Evolutionary conservation across 305 asterid genomes (phyloP).

Genomic region (Fraxinus sp.): DNA sequence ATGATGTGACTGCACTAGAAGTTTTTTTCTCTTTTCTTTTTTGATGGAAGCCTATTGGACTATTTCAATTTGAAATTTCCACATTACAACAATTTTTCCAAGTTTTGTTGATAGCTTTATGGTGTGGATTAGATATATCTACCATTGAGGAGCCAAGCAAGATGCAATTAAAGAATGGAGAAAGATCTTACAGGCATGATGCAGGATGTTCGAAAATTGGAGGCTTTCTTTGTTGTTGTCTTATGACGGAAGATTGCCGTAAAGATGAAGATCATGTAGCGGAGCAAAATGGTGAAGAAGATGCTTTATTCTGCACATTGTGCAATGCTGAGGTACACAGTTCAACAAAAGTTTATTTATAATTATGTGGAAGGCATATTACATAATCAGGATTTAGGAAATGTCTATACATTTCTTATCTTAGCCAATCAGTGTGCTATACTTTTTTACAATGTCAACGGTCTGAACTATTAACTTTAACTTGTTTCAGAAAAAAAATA

Average conservation of each 20-base stretch:
- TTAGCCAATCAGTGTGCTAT: neutral
- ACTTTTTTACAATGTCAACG: neutral
- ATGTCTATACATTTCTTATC: neutral
- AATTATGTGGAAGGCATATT: neutral
- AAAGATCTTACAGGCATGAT: conserved; percentile 37
- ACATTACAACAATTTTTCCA: neutral
- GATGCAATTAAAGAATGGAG: conserved; percentile 50
- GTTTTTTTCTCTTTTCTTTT: neutral
- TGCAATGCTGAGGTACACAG: conserved; percentile 89
- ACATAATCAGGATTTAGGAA: neutral
- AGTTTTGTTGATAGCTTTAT: conserved; percentile 26
- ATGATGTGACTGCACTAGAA: neutral
- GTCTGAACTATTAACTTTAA: neutral
- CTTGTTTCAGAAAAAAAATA: neutral
- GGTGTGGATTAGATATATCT: conserved; percentile 44
- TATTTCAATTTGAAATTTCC: neutral
- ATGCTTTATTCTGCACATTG: conserved; percentile 93
- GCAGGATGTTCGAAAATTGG: conserved; percentile 56
- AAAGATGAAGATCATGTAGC: conserved; percentile 52
- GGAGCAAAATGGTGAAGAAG: conserved; percentile 72
- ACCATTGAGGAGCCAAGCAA: conserved; percentile 60
- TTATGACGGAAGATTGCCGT: conserved; percentile 76
- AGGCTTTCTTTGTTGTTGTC: conserved; percentile 65
- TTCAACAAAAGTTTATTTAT: conserved; percentile 8
- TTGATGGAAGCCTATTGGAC: neutral